Conservation (phyloP, 805 yeast genomes). For the Yarrowia porcina region DNA sequence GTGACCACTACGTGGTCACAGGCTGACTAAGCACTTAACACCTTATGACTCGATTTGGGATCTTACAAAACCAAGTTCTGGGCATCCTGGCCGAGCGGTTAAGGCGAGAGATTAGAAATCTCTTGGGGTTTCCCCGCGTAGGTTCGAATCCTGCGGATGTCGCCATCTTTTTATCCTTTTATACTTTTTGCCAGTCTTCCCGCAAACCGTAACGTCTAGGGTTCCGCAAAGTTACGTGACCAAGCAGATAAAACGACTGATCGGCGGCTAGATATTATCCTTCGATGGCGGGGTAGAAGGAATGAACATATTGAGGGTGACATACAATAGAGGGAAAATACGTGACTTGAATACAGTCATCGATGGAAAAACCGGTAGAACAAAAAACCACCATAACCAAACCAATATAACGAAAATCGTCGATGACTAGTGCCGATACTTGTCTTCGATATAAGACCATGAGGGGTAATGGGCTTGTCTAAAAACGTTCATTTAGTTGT, state of each 20-base stretch:
- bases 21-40: background rate
- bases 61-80: background rate
- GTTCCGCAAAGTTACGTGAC: slow-evolving; percentile 9
- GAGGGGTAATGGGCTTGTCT: no score
- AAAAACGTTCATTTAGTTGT: no score
- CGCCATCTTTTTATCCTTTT: background rate
- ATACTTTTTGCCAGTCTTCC: background rate
- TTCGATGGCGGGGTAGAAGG: slow-evolving; percentile 15
- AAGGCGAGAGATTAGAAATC: slow-evolving; percentile 26
- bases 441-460: no score
- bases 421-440: no score
- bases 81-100: slow-evolving; percentile 26
- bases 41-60: background rate
- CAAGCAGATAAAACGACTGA: background rate
- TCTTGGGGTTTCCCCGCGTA: slow-evolving; percentile 26
- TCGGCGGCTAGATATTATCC: background rate
- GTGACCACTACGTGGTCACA: no score
- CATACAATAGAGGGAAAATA: background rate
- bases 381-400: no score
- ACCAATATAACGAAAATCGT: no score
- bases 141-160: slow-evolving; percentile 26
- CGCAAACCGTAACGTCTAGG: no score
- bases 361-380: no score
- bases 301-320: background rate
- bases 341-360: background rate